Percentiles rank a stretch among this genome's conserved stretches.
These are phyloP conservation scores for Pseudozyma flocculosa DNA, from an alignment of 1,284 basidiomycete genomes.

Conservation along the genomic window DNA sequence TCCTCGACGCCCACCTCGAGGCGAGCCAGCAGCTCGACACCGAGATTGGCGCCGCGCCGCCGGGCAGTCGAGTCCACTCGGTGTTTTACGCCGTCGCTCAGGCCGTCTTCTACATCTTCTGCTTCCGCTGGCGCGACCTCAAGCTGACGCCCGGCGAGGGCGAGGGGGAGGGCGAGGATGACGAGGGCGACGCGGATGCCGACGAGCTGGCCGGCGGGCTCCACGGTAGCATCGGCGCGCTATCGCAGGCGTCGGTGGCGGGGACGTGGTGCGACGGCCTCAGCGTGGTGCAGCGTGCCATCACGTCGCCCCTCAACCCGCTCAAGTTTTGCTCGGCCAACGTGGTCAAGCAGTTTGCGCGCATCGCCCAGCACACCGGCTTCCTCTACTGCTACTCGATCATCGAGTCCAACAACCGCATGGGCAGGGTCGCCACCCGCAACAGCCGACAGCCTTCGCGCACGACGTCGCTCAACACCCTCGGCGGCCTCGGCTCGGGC, in stretches of 20 bases:
- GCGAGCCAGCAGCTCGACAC: slow-evolving; percentile 55
- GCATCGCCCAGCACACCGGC: slow-evolving; percentile 82
- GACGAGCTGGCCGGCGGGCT: slow-evolving; percentile 30
- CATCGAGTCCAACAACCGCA: slow-evolving; percentile 72
- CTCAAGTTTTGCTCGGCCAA: slow-evolving; percentile 72
- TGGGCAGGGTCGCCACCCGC: slow-evolving; percentile 13
- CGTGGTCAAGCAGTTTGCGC: slow-evolving; percentile 92
- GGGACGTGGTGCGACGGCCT: slow-evolving; percentile 77
- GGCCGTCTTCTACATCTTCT: slow-evolving; percentile 94
- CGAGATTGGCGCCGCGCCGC: slow-evolving; percentile 28
- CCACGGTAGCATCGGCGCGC: slow-evolving; percentile 29
- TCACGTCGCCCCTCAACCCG: slow-evolving; percentile 84
- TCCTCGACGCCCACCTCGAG: slow-evolving; percentile 68
- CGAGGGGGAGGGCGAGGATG: slow-evolving; percentile 49
- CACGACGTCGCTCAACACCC: slow-evolving; percentile 17
- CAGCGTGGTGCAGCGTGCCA: slow-evolving; percentile 74
- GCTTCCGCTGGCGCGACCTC: slow-evolving; percentile 92
- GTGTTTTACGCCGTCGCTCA: slow-evolving; percentile 91
- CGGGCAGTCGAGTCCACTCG: slow-evolving; percentile 43
- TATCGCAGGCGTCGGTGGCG: slow-evolving; percentile 17
- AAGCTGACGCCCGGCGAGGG: slow-evolving; percentile 64
- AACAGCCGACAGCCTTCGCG: slow-evolving; percentile 20
- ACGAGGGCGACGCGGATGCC: slow-evolving; percentile 20
- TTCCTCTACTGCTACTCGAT: slow-evolving; percentile 95
- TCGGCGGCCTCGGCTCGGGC: slow-evolving; percentile 12